Conservation (phyloP, 768 basidiomycete genomes). For the Boletellus emodensis region DNA sequence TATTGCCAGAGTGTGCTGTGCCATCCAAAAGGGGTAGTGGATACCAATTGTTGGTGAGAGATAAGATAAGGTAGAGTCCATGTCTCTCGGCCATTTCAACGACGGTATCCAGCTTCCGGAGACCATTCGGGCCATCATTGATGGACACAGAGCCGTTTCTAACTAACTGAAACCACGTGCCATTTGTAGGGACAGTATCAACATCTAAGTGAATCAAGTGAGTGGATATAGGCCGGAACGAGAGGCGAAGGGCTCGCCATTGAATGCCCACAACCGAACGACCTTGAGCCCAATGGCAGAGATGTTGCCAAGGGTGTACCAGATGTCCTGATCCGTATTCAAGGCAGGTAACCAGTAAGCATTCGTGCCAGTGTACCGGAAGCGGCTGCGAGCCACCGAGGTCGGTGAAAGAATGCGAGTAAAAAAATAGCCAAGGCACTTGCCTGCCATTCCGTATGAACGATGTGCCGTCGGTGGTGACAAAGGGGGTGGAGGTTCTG, state of each 20-base stretch:
- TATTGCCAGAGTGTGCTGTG: neutral
- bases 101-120: slow-evolving; percentile 60
- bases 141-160: slow-evolving; percentile 50
- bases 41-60: slow-evolving; percentile 63
- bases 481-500: slow-evolving; percentile 38
- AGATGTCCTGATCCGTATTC: slow-evolving; percentile 53
- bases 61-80: slow-evolving; percentile 48
- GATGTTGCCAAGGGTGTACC: slow-evolving; percentile 54
- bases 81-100: slow-evolving; percentile 51
- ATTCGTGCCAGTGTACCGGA: slow-evolving; percentile 52
- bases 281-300: slow-evolving; percentile 52
- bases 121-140: slow-evolving; percentile 58
- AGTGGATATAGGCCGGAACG: neutral
- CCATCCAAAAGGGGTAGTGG: slow-evolving; percentile 36
- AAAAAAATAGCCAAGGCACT: neutral
- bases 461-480: slow-evolving; percentile 40
- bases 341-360: slow-evolving; percentile 63
- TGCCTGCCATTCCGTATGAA: slow-evolving; percentile 57
- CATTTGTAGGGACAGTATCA: slow-evolving; percentile 46
- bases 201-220: slow-evolving; percentile 41
- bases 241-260: slow-evolving; percentile 38
- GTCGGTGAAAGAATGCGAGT: slow-evolving; percentile 12
- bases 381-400: slow-evolving; percentile 32
- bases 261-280: slow-evolving; percentile 70
- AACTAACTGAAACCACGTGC: slow-evolving; percentile 63